Conservation (phyloP, 345 rosid species). For the Boechera divaricarpa region DNA sequence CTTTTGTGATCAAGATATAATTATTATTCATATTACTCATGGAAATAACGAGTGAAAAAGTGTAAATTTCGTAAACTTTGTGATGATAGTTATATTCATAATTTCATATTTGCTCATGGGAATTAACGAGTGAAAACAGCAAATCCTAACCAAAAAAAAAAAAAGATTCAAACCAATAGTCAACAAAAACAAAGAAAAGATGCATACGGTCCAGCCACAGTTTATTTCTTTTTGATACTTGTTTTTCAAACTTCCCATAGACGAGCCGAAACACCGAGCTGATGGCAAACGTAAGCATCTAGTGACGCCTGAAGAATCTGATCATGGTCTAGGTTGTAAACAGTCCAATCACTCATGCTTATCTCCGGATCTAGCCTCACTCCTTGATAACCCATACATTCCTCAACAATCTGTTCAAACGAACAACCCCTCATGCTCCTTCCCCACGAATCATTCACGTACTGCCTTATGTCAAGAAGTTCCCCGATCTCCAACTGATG, state of each 20-base stretch:
- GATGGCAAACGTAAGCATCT: conserved; percentile 34
- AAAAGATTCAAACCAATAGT: no score
- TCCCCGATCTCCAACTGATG: conserved; percentile 32
- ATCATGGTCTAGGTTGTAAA: background rate
- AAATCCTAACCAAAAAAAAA: no score
- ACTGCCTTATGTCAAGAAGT: conserved; percentile 43
- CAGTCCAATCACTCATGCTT: conserved; percentile 49
- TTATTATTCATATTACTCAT: no score
- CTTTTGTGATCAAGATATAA: no score
- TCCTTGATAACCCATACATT: conserved; percentile 43
- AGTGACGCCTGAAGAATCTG: conserved; percentile 46
- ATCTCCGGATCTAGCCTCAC: conserved; percentile 34
- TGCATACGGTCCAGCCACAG: background rate
- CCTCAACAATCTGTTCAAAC: conserved; percentile 43
- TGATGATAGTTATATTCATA: no score
- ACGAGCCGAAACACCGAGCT: conserved; percentile 37
- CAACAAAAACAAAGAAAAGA: background rate
- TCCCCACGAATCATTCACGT: conserved; percentile 19
- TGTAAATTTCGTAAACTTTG: no score
- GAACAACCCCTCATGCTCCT: conserved; percentile 23
- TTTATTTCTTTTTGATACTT: background rate
- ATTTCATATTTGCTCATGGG: background rate
- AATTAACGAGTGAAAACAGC: background rate
- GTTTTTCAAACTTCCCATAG: conserved; percentile 9
- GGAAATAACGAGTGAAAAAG: background rate